Evolutionary conservation across 768 basidiomycete species (phyloP).

Genomic region (Melanogaster broomeanus): DNA sequence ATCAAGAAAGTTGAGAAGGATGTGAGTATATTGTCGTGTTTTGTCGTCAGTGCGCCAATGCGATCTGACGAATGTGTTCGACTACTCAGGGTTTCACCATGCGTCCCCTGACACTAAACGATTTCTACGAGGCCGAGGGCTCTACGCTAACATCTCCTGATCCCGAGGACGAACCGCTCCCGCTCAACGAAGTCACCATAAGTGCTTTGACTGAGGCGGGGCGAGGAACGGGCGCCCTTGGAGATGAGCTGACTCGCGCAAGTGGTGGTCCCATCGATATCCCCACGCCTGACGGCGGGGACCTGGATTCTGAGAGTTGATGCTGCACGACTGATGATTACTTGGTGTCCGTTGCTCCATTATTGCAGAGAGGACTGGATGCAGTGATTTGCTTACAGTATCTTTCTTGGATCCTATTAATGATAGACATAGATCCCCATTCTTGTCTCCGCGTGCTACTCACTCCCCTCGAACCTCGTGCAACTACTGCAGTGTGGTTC

Average conservation of each 20-base stretch:
- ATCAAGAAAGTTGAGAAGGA: slow-evolving; percentile 44
- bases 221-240: slow-evolving; percentile 3
- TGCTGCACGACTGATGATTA: not conserved
- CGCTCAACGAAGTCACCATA: not conserved
- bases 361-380: not conserved
- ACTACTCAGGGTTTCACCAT: slow-evolving; percentile 67
- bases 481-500: too few relatives aligned
- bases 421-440: slow-evolving; percentile 12
- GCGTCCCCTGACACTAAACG: slow-evolving; percentile 67
- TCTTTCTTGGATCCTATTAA: not conserved
- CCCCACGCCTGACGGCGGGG: not conserved
- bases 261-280: not conserved
- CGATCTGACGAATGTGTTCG: not conserved
- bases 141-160: slow-evolving; percentile 26
- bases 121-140: slow-evolving; percentile 58
- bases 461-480: too few relatives aligned
- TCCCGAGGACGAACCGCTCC: slow-evolving; percentile 29
- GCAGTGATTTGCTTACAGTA: slow-evolving; percentile 7
- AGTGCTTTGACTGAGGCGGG: not conserved
- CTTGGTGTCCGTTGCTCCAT: not conserved
- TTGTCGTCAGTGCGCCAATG: not conserved
- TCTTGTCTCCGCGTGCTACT: not conserved
- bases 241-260: not conserved
- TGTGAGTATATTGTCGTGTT: slow-evolving; percentile 34
- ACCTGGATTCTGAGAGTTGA: not conserved